Conservation (phyloP, 2,329 filamentous ascomycete genomes). For the Colletotrichum destructivum region DNA sequence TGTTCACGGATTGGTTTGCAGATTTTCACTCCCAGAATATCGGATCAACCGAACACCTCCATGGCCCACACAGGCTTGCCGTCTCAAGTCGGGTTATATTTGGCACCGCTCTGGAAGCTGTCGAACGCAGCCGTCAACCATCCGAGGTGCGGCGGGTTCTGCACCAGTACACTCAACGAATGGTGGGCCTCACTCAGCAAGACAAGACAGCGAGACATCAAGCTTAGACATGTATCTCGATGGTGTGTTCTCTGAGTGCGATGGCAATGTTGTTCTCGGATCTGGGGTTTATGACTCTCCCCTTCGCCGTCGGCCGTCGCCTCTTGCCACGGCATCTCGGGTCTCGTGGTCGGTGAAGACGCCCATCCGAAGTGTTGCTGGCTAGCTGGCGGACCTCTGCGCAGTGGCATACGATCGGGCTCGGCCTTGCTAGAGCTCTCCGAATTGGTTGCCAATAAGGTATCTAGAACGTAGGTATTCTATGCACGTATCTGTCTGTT, state of each 20-base stretch:
- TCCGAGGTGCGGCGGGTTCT: slow-evolving; percentile 25
- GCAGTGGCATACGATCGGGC: slow-evolving; percentile 12
- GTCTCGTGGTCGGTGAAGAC: slow-evolving; percentile 25
- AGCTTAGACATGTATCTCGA: slow-evolving; percentile 6
- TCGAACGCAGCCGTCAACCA: slow-evolving; percentile 13
- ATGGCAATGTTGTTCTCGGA: not conserved
- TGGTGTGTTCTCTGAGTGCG: not conserved
- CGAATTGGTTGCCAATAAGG: slow-evolving; percentile 2
- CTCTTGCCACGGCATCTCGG: slow-evolving; percentile 17
- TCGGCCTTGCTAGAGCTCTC: slow-evolving; percentile 6
- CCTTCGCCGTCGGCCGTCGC: slow-evolving; percentile 3
- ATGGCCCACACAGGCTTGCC: not conserved
- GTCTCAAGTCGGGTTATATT: slow-evolving; percentile 21
- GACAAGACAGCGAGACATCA: not conserved
- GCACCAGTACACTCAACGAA: slow-evolving; percentile 11
- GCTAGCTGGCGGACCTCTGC: slow-evolving; percentile 16
- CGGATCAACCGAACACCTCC: slow-evolving; percentile 11
- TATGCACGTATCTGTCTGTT: not conserved
- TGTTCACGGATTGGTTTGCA: slow-evolving; percentile 6
- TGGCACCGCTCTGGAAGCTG: slow-evolving; percentile 7
- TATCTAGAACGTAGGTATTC: slow-evolving; percentile 7
- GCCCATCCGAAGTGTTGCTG: slow-evolving; percentile 13
- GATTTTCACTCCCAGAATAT: slow-evolving; percentile 17
- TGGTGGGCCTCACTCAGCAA: slow-evolving; percentile 13
- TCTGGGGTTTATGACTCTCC: slow-evolving; percentile 17